Percentiles rank a stretch among this genome's conserved stretches.
Conservation (phyloP, 352 stramenopile species). For the Phytophthora citrophthora region DNA sequence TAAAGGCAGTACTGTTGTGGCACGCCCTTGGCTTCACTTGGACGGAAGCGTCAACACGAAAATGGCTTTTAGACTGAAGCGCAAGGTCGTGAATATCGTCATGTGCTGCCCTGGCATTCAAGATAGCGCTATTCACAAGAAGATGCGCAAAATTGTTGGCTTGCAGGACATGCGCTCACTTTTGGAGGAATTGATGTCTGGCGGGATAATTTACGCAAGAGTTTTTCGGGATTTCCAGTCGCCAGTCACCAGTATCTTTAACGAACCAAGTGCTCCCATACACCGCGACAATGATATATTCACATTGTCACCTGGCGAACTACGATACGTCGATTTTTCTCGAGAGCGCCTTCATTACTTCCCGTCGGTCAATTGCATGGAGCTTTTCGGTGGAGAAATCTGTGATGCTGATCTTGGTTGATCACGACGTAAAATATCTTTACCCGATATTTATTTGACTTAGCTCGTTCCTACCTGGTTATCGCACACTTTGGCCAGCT, state of each 20-base stretch:
- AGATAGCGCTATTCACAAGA: constrained; percentile 61
- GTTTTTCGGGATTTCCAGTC: constrained; percentile 30
- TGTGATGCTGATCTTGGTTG: constrained; percentile 63
- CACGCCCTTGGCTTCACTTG: constrained; percentile 77
- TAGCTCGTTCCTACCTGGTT: constrained; percentile 7
- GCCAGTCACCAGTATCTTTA: constrained; percentile 38
- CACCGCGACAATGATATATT: constrained; percentile 13
- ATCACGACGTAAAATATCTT: constrained; percentile 18
- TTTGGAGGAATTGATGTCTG: constrained; percentile 66
- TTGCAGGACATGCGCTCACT: constrained; percentile 75
- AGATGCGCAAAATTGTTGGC: constrained; percentile 76
- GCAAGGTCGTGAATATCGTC: constrained; percentile 82
- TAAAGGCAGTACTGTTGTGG: constrained; percentile 57
- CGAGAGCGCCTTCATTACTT: constrained; percentile 77
- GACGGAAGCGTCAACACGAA: constrained; percentile 70
- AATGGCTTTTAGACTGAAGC: constrained; percentile 67
- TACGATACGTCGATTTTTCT: constrained; percentile 56
- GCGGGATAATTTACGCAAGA: constrained; percentile 70
- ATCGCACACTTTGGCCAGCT: constrained; percentile 28
- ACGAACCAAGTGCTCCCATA: constrained; percentile 12
- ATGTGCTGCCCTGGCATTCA: constrained; percentile 76
- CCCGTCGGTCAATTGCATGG: constrained; percentile 78
- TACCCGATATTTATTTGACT: constrained; percentile 39
- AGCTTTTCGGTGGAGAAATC: constrained; percentile 61
- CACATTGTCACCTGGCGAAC: constrained; percentile 44